These are phyloP conservation scores for Salvia miltiorrhiza DNA, from an alignment of 257 asterid species.

Conservation along the genomic window DNA sequence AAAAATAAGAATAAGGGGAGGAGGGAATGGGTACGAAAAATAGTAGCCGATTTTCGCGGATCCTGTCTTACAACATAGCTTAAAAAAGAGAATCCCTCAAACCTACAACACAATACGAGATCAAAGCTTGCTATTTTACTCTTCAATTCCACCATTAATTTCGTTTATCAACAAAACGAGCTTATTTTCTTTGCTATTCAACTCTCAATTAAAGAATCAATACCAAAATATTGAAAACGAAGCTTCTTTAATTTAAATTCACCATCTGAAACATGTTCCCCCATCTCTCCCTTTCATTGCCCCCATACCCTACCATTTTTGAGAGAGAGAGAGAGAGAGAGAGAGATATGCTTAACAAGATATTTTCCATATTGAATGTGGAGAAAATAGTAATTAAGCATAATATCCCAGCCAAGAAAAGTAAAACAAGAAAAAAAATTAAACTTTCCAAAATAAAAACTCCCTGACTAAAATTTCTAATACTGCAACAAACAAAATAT, in stretches of 20 bases:
- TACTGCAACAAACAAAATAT: constrained; percentile 28
- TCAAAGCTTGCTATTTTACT: constrained; percentile 18
- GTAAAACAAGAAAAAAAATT: neutral
- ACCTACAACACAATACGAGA: constrained; percentile 11
- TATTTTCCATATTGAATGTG: constrained; percentile 29
- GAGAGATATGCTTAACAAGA: neutral
- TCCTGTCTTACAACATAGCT: constrained; percentile 28
- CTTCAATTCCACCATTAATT: neutral
- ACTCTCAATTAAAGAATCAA: neutral
- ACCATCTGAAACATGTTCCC: constrained; percentile 23
- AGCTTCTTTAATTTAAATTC: constrained; percentile 23
- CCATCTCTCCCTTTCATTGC: constrained; percentile 26
- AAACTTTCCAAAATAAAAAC: neutral
- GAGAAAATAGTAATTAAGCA: constrained; percentile 24
- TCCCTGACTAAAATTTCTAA: constrained; percentile 21
- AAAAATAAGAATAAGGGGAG: neutral
- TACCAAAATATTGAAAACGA: neutral
- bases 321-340: neutral
- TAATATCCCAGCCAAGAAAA: constrained; percentile 10
- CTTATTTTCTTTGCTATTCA: constrained; percentile 6
- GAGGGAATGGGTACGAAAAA: constrained; percentile 21
- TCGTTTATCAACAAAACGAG: constrained; percentile 1
- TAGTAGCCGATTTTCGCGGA: constrained; percentile 36
- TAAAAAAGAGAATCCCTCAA: neutral
- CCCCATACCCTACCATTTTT: neutral